Base-by-base conservation (phyloP, 306 rosid genomes). In the Lotus japonicus region DNA sequence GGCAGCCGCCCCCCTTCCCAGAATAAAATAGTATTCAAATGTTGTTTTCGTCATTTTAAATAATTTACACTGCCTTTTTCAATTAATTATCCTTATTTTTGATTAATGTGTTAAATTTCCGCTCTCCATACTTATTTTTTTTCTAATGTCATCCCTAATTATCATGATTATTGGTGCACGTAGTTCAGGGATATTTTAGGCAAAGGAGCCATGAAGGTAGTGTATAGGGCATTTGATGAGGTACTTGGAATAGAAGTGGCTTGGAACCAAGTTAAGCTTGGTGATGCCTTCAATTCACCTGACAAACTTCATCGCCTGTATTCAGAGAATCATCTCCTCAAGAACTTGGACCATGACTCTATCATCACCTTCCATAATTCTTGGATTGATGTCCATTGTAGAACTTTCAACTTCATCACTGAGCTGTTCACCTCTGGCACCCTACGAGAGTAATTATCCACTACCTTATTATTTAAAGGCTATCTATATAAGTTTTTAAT, bases 371-470 rank as follows among this genome's bases (percentile, higher is more conserved):
- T 86, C 68, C 58, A 89, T 69, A 16, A 84, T 0, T 84, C 88
- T 21, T 92, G 98, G 98, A 82, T 89, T 11, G 96, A 92, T 58
- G 64, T 57, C 19, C 39, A 71, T 15, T 77, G 76, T 5, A 76
- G 89, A 80, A 86, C 86, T 70, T 89, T 92, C 89, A 92, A 92
- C 83, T 92, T 92, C 88, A 88, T 88, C 83, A 92, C 97, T 3
- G 97, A 92, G 65, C 73, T 92, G 85, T 92, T 92, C 84, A 86
- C 96, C 69, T 92, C 98, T 43, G 97, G 98, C 80, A 89, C 88
- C 59, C 91, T 92, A n/a, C 41, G 97, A 92, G 94, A 88, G 98
- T 92, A 89, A 78, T 67, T 31, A 36, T 61, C 16, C 49, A 46
- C n/a, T 43, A 13, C 2, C 46, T n/a, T 41, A 17, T 15, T 39